Evolutionary conservation across 257 asterid species (phyloP).

Genomic region (Lycium ferocissimum): DNA sequence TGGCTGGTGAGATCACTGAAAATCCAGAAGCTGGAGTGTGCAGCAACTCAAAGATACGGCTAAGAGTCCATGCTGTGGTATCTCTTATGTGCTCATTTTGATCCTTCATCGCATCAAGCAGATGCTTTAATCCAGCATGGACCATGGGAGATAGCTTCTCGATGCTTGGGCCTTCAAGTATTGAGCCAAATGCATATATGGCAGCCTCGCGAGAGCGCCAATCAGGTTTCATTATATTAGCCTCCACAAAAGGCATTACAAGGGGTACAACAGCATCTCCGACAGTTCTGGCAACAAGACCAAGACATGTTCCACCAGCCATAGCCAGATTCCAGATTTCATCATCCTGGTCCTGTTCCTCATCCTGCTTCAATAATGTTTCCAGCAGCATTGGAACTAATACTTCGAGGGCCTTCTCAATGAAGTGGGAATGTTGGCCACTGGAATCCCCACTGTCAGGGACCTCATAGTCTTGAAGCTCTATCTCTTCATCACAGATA

Average conservation of each 20-base stretch:
- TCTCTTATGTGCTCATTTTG: slow-evolving; percentile 75
- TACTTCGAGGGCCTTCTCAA: slow-evolving; percentile 73
- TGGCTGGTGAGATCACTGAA: slow-evolving; percentile 68
- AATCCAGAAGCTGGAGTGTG: slow-evolving; percentile 72
- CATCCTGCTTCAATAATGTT: slow-evolving; percentile 84
- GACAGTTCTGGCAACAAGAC: slow-evolving; percentile 81
- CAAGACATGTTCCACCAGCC: slow-evolving; percentile 92
- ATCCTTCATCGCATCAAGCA: slow-evolving; percentile 81
- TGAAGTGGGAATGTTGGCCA: slow-evolving; percentile 67
- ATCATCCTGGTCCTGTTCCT: slow-evolving; percentile 86
- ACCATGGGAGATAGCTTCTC: slow-evolving; percentile 83
- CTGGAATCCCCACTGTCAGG: slow-evolving; percentile 62
- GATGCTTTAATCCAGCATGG: slow-evolving; percentile 67
- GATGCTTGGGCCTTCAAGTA: slow-evolving; percentile 87
- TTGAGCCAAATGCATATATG: slow-evolving; percentile 87
- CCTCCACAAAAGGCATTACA: slow-evolving; percentile 82
- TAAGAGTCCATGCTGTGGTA: slow-evolving; percentile 95
- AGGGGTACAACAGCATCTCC: slow-evolving; percentile 76
- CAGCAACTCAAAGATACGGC: slow-evolving; percentile 82
- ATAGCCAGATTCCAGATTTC: slow-evolving; percentile 87
- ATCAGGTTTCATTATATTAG: slow-evolving; percentile 69
- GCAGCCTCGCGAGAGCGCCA: slow-evolving; percentile 93
- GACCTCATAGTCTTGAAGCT: slow-evolving; percentile 69
- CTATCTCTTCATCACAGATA: slow-evolving; percentile 88
- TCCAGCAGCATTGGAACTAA: slow-evolving; percentile 85